phyloP scores from a whole-genome alignment of 208 protist genomes.

The Naegleria fowleri region DNA sequence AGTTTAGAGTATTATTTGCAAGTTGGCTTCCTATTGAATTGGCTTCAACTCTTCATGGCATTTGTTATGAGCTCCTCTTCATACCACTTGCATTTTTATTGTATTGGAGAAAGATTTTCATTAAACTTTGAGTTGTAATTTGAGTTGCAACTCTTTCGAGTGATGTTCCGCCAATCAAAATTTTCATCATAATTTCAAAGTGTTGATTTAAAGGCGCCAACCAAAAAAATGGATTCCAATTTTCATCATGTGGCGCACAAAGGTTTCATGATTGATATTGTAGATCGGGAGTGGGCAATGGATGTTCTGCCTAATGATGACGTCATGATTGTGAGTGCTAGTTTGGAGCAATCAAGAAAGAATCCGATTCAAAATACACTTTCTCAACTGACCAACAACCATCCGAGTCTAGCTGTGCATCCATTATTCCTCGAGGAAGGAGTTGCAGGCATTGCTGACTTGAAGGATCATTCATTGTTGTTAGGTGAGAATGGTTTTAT shows the following conservation, averaged over 20 bases:
- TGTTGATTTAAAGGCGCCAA: too few relatives aligned
- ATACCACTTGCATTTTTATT: neutral
- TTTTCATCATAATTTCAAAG: too few relatives aligned
- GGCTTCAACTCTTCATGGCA: neutral
- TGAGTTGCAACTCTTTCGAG: too few relatives aligned
- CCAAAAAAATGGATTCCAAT: conserved; percentile 6
- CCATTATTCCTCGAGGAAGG: neutral
- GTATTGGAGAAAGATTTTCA: neutral
- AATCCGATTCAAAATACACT: neutral
- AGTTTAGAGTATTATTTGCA: neutral
- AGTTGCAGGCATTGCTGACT: neutral
- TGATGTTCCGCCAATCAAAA: too few relatives aligned
- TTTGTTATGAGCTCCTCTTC: neutral
- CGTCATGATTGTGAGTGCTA: neutral
- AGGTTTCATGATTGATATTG: neutral
- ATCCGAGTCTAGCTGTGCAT: neutral
- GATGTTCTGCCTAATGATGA: neutral
- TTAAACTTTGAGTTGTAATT: conserved; percentile 1
- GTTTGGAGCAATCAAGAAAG: neutral
- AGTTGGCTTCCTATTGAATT: neutral
- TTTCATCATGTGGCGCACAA: neutral
- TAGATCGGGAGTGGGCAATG: neutral
- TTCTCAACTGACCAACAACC: neutral
- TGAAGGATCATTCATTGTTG: neutral
- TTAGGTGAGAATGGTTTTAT: neutral